Evolutionary conservation across 1,284 basidiomycete species (phyloP).

Genomic region (Cryptococcus jaspeensis): DNA sequence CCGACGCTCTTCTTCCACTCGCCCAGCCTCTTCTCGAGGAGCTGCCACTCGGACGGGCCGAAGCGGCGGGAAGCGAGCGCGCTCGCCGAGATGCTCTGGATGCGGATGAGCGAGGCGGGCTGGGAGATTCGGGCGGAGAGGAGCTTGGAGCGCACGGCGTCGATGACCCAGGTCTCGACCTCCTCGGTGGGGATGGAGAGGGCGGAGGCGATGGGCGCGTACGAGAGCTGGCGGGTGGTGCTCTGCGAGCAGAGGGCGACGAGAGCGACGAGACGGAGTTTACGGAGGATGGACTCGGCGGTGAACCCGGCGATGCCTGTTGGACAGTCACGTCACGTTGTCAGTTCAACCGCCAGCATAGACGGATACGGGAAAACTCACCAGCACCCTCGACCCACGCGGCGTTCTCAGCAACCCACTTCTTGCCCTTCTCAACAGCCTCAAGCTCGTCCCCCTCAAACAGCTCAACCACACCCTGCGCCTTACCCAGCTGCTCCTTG

Average conservation of each 20-base stretch:
- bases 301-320: conserved; percentile 32
- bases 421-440: conserved; percentile 64
- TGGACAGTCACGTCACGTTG: neutral
- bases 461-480: conserved; percentile 41
- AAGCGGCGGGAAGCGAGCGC: conserved; percentile 60
- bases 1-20: conserved; percentile 66
- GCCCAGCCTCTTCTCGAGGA: conserved; percentile 71
- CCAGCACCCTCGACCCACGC: conserved; percentile 62
- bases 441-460: conserved; percentile 68
- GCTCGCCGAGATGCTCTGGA: conserved; percentile 68
- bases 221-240: conserved; percentile 72
- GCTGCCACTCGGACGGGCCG: conserved; percentile 75
- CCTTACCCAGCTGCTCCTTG: conserved; percentile 33
- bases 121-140: conserved; percentile 83
- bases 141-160: conserved; percentile 82
- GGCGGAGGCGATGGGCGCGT: conserved; percentile 67
- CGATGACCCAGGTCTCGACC: conserved; percentile 90
- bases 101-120: conserved; percentile 69
- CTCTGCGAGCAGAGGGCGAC: conserved; percentile 74
- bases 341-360: conserved; percentile 1
- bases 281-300: conserved; percentile 63
- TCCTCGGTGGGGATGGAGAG: conserved; percentile 66
- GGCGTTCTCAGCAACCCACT: conserved; percentile 63
- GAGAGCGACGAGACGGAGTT: conserved; percentile 77
- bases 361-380: conserved; percentile 49